Evolutionary conservation across 495 filamentous ascomycete species (phyloP).

Genomic region (Hypoxylon fuscum): DNA sequence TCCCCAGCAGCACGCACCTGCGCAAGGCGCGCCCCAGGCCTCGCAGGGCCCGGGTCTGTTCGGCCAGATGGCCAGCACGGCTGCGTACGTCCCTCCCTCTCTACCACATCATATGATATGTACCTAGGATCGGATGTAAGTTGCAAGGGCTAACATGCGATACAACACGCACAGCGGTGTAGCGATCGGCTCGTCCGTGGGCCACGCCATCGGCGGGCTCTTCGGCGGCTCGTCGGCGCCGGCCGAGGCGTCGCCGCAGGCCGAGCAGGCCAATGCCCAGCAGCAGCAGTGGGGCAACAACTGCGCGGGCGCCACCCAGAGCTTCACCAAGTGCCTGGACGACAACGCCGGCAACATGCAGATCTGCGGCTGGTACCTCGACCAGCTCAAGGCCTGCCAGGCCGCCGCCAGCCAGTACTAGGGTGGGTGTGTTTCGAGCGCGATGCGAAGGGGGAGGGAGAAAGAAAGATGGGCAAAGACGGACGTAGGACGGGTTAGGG

Average conservation of each 20-base stretch:
- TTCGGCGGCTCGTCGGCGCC: conserved; percentile 76
- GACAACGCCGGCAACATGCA: conserved; percentile 91
- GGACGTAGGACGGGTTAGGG: not conserved
- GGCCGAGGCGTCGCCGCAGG: conserved; percentile 64
- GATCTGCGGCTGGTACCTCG: conserved; percentile 97
- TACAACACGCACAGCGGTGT: conserved; percentile 75
- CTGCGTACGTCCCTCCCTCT: conserved; percentile 67
- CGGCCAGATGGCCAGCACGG: conserved; percentile 87
- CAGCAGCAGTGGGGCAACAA: conserved; percentile 65
- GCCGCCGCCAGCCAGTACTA: conserved; percentile 87
- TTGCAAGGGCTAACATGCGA: conserved; percentile 27
- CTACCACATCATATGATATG: not conserved
- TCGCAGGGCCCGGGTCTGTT: conserved; percentile 78
- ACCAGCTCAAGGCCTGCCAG: conserved; percentile 98
- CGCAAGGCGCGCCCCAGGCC: conserved; percentile 47
- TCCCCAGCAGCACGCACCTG: conserved; percentile 56
- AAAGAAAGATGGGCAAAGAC: not conserved
- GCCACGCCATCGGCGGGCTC: conserved; percentile 88
- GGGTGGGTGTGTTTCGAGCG: conserved; percentile 16
- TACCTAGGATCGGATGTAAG: not conserved
- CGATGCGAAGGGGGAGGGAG: not conserved
- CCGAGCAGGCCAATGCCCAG: conserved; percentile 47
- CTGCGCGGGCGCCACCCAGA: conserved; percentile 81
- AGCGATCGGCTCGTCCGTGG: conserved; percentile 92
- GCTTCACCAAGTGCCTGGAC: conserved; percentile 95